Conservation (phyloP, 768 basidiomycete genomes). For the Psilocybe sp. region DNA sequence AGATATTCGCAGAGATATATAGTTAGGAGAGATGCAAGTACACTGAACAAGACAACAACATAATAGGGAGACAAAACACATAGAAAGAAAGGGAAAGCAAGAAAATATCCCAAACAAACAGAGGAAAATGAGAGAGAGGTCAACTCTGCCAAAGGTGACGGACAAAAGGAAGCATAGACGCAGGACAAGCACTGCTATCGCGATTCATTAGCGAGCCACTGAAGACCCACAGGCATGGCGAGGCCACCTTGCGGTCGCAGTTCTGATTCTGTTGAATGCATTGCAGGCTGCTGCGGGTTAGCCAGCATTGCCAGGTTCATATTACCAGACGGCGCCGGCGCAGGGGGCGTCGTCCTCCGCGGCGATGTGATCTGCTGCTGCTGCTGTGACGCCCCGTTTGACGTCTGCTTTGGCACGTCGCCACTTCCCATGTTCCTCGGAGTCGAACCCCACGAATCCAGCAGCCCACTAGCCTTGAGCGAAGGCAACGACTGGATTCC, state of each 20-base stretch:
- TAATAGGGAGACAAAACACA: not conserved
- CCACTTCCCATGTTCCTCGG: conserved; percentile 19
- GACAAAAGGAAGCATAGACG: conserved; percentile 4
- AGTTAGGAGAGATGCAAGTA: too few species aligned
- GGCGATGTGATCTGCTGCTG: conserved; percentile 22
- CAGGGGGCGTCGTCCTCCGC: conserved; percentile 25
- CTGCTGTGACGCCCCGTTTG: conserved; percentile 12
- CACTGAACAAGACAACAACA: not conserved
- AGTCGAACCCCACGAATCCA: conserved; percentile 51
- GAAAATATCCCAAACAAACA: conserved; percentile 14
- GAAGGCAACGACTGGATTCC: conserved; percentile 58
- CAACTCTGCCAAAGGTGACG: conserved; percentile 14
- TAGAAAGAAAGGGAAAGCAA: conserved; percentile 9
- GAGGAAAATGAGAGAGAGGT: conserved; percentile 13
- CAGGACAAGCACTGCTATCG: conserved; percentile 27
- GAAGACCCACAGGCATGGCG: conserved; percentile 64
- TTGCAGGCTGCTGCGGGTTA: conserved; percentile 13
- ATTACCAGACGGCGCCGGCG: conserved; percentile 17
- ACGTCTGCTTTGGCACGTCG: conserved; percentile 7
- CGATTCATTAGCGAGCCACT: conserved; percentile 67
- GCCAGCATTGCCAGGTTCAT: conserved; percentile 12
- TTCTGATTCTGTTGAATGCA: conserved; percentile 24
- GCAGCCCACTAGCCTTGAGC: conserved; percentile 69
- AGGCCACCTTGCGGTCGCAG: conserved; percentile 27
- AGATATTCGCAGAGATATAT: too few species aligned